Conservation (phyloP, 345 rosid genomes). For the Draba incana region DNA sequence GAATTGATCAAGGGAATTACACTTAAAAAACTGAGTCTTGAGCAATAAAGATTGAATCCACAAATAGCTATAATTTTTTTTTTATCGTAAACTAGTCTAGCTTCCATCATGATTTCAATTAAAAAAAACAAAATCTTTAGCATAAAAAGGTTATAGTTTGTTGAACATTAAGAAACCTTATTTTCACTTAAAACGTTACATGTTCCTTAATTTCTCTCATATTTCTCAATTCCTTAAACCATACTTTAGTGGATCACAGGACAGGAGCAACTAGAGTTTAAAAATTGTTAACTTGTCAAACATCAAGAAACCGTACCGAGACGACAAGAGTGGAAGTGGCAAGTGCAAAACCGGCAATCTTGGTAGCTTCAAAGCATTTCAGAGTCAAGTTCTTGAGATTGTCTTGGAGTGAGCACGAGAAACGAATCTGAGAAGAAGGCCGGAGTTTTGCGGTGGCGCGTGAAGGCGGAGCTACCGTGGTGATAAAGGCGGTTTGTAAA, state of each 20-base stretch:
- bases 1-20: too few species aligned
- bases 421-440: constrained; percentile 50
- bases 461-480: constrained; percentile 49
- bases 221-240: not conserved
- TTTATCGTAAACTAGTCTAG: too few species aligned
- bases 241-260: not conserved
- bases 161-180: too few species aligned
- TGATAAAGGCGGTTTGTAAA: constrained; percentile 69
- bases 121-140: constrained; percentile 6
- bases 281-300: too few species aligned
- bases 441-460: constrained; percentile 47
- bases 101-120: too few species aligned
- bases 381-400: constrained; percentile 63
- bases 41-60: too few species aligned
- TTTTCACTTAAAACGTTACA: too few species aligned
- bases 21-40: too few species aligned
- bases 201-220: not conserved
- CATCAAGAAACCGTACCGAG: constrained; percentile 49
- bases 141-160: not conserved
- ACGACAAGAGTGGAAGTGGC: constrained; percentile 81
- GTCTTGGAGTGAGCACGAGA: constrained; percentile 68
- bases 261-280: not conserved
- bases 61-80: too few species aligned
- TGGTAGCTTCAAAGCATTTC: constrained; percentile 61
- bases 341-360: constrained; percentile 72